These are phyloP conservation scores for Onygena corvina DNA, from an alignment of 2,329 filamentous ascomycete species.

Conservation along the genomic window DNA sequence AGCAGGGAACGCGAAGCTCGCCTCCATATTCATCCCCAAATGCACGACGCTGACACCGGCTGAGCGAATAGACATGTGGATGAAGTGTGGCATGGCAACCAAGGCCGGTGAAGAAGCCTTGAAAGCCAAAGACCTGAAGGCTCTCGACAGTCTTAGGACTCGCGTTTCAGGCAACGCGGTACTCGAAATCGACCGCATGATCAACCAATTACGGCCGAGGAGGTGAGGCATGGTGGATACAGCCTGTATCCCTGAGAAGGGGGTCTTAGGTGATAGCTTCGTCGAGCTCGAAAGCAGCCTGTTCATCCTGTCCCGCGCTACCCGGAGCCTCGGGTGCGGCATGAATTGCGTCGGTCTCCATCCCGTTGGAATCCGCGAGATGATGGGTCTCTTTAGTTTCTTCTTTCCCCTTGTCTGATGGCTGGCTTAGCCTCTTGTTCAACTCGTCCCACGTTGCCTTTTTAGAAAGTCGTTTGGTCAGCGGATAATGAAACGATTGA, in stretches of 20 bases:
- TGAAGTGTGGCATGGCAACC: slow-evolving; percentile 81
- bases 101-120: slow-evolving; percentile 88
- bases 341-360: slow-evolving; percentile 7
- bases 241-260: background rate
- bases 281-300: slow-evolving; percentile 27
- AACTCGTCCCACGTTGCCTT: slow-evolving; percentile 17
- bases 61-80: slow-evolving; percentile 79
- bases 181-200: slow-evolving; percentile 72
- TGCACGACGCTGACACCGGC: slow-evolving; percentile 58
- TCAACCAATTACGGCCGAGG: slow-evolving; percentile 42
- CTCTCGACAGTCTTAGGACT: slow-evolving; percentile 60
- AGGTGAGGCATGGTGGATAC: slow-evolving; percentile 23
- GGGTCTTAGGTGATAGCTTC: slow-evolving; percentile 35
- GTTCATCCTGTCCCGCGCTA: slow-evolving; percentile 16
- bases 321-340: slow-evolving; percentile 16
- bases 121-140: slow-evolving; percentile 62
- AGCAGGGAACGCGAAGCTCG: slow-evolving; percentile 80
- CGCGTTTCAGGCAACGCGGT: slow-evolving; percentile 59
- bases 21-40: slow-evolving; percentile 74
- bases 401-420: slow-evolving; percentile 7
- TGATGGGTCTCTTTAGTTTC: slow-evolving; percentile 9
- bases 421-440: slow-evolving; percentile 11
- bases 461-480: slow-evolving; percentile 9
- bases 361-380: slow-evolving; percentile 12
- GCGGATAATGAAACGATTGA: slow-evolving; percentile 1